These are phyloP conservation scores for Byssothecium circinans DNA, from an alignment of 2,329 filamentous ascomycete genomes.

Conservation along the genomic window DNA sequence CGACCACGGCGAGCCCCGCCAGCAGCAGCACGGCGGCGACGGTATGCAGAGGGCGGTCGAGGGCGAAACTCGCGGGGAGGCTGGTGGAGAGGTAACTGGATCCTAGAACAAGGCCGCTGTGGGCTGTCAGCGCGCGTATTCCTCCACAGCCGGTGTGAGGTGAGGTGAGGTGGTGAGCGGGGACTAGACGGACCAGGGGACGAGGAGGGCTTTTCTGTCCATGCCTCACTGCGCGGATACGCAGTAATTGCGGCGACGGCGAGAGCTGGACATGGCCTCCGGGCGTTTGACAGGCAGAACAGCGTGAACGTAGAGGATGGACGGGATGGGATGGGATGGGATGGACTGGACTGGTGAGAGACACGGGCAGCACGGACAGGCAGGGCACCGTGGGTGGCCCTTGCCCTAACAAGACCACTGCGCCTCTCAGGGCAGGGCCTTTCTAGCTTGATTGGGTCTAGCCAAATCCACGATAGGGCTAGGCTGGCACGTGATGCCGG, in stretches of 20 bases:
- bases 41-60: constrained; percentile 42
- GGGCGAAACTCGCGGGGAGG: constrained; percentile 37
- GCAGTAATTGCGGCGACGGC: constrained; percentile 25
- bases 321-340: neutral
- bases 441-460: neutral
- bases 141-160: neutral
- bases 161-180: neutral
- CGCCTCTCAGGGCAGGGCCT: neutral
- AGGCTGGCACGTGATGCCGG: too few relatives aligned
- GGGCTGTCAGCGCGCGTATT: constrained; percentile 20
- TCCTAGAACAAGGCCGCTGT: constrained; percentile 41
- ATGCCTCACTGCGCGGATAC: constrained; percentile 35
- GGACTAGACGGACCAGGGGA: constrained; percentile 30
- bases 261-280: constrained; percentile 20
- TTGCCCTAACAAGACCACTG: neutral
- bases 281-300: neutral
- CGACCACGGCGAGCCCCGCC: constrained; percentile 35
- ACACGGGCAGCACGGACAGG: neutral
- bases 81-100: constrained; percentile 35
- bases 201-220: constrained; percentile 41
- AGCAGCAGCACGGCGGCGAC: constrained; percentile 34
- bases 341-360: neutral
- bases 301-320: neutral
- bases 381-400: neutral
- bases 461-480: neutral